Percentiles rank a stretch among this genome's conserved stretches.
Evolutionary conservation across 768 basidiomycete genomes (phyloP).

Genomic region (Naganishia onofrii): DNA sequence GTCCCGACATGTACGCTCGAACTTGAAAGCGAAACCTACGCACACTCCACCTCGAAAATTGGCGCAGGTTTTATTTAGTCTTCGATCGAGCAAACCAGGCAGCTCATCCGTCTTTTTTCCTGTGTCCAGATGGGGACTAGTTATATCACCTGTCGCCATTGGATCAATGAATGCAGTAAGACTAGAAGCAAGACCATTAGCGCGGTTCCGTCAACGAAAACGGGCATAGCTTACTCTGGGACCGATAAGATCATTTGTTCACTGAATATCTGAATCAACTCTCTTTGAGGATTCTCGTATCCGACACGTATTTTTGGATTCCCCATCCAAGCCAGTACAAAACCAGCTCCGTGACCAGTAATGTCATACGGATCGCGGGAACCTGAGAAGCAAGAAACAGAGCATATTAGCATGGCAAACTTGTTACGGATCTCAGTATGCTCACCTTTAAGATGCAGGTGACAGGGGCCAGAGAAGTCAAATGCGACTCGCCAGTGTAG

Average conservation of each 20-base stretch:
- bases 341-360: constrained; percentile 72
- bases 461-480: constrained; percentile 65
- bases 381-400: constrained; percentile 57
- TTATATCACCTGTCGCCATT: constrained; percentile 45
- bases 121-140: constrained; percentile 15
- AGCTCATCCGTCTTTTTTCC: constrained; percentile 32
- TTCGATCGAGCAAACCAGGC: constrained; percentile 37
- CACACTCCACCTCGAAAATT: constrained; percentile 78
- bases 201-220: neutral
- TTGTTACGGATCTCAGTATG: too few species aligned
- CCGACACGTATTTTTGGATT: constrained; percentile 69
- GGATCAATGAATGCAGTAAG: constrained; percentile 46
- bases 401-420: constrained; percentile 4
- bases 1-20: constrained; percentile 75
- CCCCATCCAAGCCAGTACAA: constrained; percentile 79
- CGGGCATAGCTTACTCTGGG: constrained; percentile 65
- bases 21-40: constrained; percentile 76
- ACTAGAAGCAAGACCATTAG: constrained; percentile 26
- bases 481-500: constrained; percentile 77
- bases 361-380: constrained; percentile 75
- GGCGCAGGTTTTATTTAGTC: constrained; percentile 70
- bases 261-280: constrained; percentile 77
- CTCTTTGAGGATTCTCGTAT: constrained; percentile 66
- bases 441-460: constrained; percentile 80
- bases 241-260: constrained; percentile 77